Percentiles rank a stretch among this genome's conserved stretches.
phyloP scores from a whole-genome alignment of 495 filamentous ascomycete genomes.

The Podospora didyma region DNA sequence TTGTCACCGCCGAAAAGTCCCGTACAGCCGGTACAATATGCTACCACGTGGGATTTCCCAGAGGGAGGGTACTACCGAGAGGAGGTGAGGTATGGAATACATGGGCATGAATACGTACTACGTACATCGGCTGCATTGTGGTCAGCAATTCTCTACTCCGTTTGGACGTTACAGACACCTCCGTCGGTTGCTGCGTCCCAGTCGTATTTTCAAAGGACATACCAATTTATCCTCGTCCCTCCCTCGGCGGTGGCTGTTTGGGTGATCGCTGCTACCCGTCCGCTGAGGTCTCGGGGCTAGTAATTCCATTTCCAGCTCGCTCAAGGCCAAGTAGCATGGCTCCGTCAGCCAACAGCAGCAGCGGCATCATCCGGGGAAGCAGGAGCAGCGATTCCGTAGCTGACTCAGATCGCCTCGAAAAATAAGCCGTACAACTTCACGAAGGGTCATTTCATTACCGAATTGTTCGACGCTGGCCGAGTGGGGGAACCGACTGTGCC shows the following conservation, averaged over 20 bases:
- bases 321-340: background rate
- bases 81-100: too few relatives aligned
- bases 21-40: constrained; percentile 7
- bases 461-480: background rate
- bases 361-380: constrained; percentile 1
- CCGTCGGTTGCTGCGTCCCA: too few relatives aligned
- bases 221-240: background rate
- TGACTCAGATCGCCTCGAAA: background rate
- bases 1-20: constrained; percentile 5
- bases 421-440: background rate
- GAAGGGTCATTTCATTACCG: background rate
- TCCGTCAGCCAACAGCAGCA: background rate
- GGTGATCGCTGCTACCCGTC: background rate
- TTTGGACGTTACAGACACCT: too few relatives aligned
- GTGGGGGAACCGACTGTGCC: background rate
- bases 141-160: too few relatives aligned
- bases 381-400: background rate
- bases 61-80: too few relatives aligned
- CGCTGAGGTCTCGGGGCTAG: background rate
- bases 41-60: constrained; percentile 7
- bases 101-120: too few relatives aligned
- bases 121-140: too few relatives aligned
- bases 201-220: too few relatives aligned
- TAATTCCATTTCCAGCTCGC: background rate
- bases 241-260: constrained; percentile 1